Base-by-base conservation (phyloP, 176 grass and related monocot species). In the Oryza australiensis region DNA sequence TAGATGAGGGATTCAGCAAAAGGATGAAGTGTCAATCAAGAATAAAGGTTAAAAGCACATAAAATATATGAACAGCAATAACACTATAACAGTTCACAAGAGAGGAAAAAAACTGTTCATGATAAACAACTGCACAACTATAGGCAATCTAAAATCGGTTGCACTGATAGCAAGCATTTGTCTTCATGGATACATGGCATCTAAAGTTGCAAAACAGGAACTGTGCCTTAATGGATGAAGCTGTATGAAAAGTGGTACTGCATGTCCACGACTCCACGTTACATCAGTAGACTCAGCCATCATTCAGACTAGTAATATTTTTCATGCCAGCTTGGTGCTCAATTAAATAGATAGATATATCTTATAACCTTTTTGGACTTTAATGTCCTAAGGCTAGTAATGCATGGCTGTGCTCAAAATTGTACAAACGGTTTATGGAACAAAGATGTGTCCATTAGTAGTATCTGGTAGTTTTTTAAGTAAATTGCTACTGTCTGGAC, bases 1-100 rank as follows among this genome's bases (percentile, higher is more conserved):
- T 82, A 81, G 43, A 84, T 62, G 34, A 86, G 74, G 66, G 74
- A 80, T 48, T 86, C 51, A 88, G 75, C 62, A 80, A 89, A 57
- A 75, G 18, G 32, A 84, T 40, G 59, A n/a, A 9, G 70, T n/a
- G 7, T 65, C 65, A 76, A 70, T 62, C 8, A 28, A 35, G 18
- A 57, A 81, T 22, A 72, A 64, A 71, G 45, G 78, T 80, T 80
- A 77, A 77, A 80, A 87, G 41, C 53, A 57, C 68, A 80, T 40
- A 77, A 73, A 88, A 84, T 48, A 76, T 22, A 76, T 57, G n/a
- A 77, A 70, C 32, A 14, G 27, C 4, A 77, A 41, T 68, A 57
- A 70, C 12, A 84, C 4, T 69, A 41, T 68, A 57, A 70, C 12
- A 84, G 46, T 62, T 69, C 24, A 84, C 10, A 7, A 48, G 57